A percentile compares a stretch with the other conserved stretches of the same genome.
These are phyloP conservation scores for Harrya chromipes DNA, from an alignment of 768 basidiomycete genomes.

Conservation along the genomic window DNA sequence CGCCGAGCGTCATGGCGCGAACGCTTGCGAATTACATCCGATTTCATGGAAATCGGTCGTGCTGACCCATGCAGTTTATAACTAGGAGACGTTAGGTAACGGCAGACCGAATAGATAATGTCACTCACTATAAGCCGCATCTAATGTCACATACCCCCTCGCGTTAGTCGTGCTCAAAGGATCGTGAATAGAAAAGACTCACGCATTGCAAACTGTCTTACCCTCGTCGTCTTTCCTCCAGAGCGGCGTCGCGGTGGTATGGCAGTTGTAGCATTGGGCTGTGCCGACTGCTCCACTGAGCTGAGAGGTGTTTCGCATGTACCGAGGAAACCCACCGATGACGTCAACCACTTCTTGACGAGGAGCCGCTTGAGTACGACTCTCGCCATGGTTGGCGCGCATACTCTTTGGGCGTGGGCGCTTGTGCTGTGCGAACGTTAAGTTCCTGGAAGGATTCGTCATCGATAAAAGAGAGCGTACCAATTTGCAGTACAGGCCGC, in stretches of 20 bases:
- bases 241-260: conserved; percentile 83
- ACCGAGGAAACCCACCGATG: conserved; percentile 51
- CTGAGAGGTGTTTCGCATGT: conserved; percentile 28
- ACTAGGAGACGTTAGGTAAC: conserved; percentile 29
- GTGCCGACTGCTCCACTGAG: conserved; percentile 32
- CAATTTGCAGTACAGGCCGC: conserved; percentile 83
- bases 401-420: conserved; percentile 86
- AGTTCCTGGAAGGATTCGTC: background rate
- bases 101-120: background rate
- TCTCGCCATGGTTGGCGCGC: conserved; percentile 74
- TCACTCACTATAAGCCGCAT: conserved; percentile 69
- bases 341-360: conserved; percentile 73
- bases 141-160: conserved; percentile 34
- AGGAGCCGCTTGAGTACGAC: conserved; percentile 58
- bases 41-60: conserved; percentile 89
- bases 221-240: conserved; percentile 93
- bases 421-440: conserved; percentile 56
- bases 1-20: conserved; percentile 78
- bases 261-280: conserved; percentile 89
- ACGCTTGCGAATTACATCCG: conserved; percentile 84
- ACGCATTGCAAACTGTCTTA: conserved; percentile 91
- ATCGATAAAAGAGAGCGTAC: conserved; percentile 40
- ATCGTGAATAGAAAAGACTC: conserved; percentile 35
- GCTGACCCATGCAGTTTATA: conserved; percentile 85
- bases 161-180: conserved; percentile 12